Evolutionary conservation across 148 eudicot species (phyloP), one percentile per base, ranked within the genome.

Genomic region (Vaccinium corymbosum): DNA sequence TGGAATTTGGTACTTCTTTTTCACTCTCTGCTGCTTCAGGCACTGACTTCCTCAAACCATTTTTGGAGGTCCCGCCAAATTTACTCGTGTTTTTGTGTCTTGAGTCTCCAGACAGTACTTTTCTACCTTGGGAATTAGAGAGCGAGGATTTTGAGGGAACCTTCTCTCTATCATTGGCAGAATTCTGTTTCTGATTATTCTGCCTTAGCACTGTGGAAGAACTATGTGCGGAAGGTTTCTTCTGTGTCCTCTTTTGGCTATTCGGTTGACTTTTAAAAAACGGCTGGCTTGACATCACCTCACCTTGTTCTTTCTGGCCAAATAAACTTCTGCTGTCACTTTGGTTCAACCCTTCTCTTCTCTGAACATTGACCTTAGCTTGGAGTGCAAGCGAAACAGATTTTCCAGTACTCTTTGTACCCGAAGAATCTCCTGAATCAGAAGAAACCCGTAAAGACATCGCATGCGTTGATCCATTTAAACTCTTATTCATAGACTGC

Each of bases 281-380:
- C 3, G 79, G 76, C 80, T 88, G 92, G 83, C 64, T 84, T 61
- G 91, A 80, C 76, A 71, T 87, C 29, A 52, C 66, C 35, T 90
- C 91, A 80, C 82, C 83, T 53, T 82, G 87, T 79, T 91, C 95
- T 88, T 90, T 92, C 64, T 84, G 81, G 68, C 88, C 90, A 78
- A 85, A 87, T 29, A 81, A 38, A 73, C 80, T 87, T 85, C 86
- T 87, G 82, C 85, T 85, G n/a, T 86, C 25, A 75, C 80, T 84
- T 16, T 86, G 76, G 78, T 74, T 85, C 86, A 91, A 70, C 35
- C 94, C 92, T 89, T 90, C 99, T 86, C 99, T 88, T 87, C 87
- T 97, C 88, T 93, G 98, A 83, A 97, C 98, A 84, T 97, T 97
- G 51, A 89, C 98, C 86, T 97, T 97, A 17, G 99, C 99, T 89